Base-by-base conservation (phyloP, 345 rosid genomes). In the Hibiscus syriacus region DNA sequence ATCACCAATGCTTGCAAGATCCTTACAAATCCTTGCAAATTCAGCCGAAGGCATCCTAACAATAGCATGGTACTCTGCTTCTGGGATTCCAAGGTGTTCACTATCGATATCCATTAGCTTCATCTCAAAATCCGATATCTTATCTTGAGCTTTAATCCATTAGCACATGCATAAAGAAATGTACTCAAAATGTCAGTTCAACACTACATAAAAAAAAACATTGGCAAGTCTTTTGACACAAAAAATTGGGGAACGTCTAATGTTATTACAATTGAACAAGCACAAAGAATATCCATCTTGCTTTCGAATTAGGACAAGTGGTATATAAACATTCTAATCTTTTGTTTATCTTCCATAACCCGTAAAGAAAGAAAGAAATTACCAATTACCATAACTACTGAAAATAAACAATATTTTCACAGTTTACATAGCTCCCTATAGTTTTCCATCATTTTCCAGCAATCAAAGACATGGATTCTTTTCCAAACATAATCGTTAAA, bases 71-170 rank as follows among this genome's bases (percentile, higher is more conserved):
- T 91, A 94, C 68, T 94, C 98, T 22, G 98, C 99, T 69, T 91
- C 99, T 4, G 98, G 99, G 55, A 94, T 94, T 3, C 99, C 99
- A 27, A 94, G 87, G 72, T 94, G 99, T 83, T 94, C 99, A 23
- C 97, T n/a, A n/a, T n/a, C n/a, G n/a, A n/a, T n/a, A n/a, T n/a
- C n/a, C n/a, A n/a, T n/a, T n/a, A n/a, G n/a, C n/a, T n/a, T n/a
- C n/a, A n/a, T n/a, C n/a, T n/a, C n/a, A n/a, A n/a, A n/a, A n/a
- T n/a, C n/a, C n/a, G n/a, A n/a, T n/a, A n/a, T n/a, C n/a, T n/a
- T n/a, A n/a, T n/a, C n/a, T n/a, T n/a, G n/a, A n/a, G n/a, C n/a
- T n/a, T n/a, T n/a, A n/a, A n/a, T n/a, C n/a, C n/a, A n/a, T n/a
- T n/a, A n/a, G n/a, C n/a, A n/a, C n/a, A n/a, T n/a, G n/a, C n/a